These are phyloP conservation scores for Allantophomopsis lycopodina DNA, from an alignment of 2,329 filamentous ascomycete genomes.

Conservation along the genomic window DNA sequence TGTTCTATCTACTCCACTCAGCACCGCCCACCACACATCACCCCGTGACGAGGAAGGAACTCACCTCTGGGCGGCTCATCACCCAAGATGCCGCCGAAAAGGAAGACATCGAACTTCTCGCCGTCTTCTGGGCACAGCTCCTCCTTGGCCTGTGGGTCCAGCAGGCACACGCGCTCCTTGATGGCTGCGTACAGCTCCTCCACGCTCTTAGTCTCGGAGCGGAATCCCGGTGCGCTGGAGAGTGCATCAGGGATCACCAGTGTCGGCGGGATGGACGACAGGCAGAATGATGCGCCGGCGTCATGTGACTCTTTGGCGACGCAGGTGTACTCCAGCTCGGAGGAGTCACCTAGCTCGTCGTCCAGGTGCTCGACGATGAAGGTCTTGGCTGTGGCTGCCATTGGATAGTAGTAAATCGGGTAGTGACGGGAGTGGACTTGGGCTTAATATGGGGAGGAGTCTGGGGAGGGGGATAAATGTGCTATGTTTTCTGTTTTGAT, in stretches of 20 bases:
- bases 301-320: slow-evolving; percentile 72
- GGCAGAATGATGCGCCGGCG: slow-evolving; percentile 55
- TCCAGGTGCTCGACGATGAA: slow-evolving; percentile 97
- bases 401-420: neutral
- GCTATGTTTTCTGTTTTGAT: too few species aligned
- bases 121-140: slow-evolving; percentile 79
- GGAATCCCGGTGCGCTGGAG: slow-evolving; percentile 44
- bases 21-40: slow-evolving; percentile 1
- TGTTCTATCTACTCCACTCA: slow-evolving; percentile 56
- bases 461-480: too few species aligned
- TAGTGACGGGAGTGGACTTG: too few species aligned
- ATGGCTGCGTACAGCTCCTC: slow-evolving; percentile 64
- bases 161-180: slow-evolving; percentile 69
- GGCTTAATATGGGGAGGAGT: too few species aligned
- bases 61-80: slow-evolving; percentile 87
- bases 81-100: slow-evolving; percentile 92
- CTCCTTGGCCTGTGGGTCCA: slow-evolving; percentile 72
- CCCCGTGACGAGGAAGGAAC: slow-evolving; percentile 12
- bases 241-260: slow-evolving; percentile 51
- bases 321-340: slow-evolving; percentile 77
- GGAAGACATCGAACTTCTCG: slow-evolving; percentile 72
- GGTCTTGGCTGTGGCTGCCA: slow-evolving; percentile 36
- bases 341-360: slow-evolving; percentile 88
- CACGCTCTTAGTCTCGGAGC: slow-evolving; percentile 62
- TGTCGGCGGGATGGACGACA: slow-evolving; percentile 63